phyloP scores from a whole-genome alignment of 108 stramenopile genomes.

The Poteriospumella lacustris region DNA sequence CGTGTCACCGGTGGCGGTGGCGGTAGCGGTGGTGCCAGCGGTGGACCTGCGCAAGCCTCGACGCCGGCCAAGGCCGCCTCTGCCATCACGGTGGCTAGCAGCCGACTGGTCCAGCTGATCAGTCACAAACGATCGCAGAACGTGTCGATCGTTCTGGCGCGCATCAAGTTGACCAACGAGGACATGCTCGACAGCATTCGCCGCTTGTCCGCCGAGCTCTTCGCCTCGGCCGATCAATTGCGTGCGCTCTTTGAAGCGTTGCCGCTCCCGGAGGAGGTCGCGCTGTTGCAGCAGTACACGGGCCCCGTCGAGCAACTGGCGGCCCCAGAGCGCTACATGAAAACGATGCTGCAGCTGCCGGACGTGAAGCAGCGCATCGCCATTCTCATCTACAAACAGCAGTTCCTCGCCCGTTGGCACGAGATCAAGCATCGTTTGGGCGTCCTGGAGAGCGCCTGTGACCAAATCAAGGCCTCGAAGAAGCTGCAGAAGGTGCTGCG shows the following conservation, averaged over 20 bases:
- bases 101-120: not conserved
- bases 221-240: not conserved
- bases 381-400: not conserved
- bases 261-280: not conserved
- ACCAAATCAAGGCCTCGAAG: not conserved
- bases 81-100: too few species aligned
- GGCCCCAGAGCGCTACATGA: not conserved
- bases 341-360: not conserved
- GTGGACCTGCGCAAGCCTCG: too few species aligned
- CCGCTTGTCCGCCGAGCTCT: not conserved
- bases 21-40: too few species aligned
- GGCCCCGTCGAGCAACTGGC: not conserved
- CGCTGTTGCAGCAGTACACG: not conserved
- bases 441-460: not conserved
- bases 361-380: not conserved
- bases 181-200: not conserved
- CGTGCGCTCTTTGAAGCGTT: not conserved
- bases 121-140: not conserved
- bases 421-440: not conserved
- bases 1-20: not conserved
- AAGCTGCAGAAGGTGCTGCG: not conserved
- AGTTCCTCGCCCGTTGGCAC: not conserved
- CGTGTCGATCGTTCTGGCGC: not conserved
- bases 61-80: too few species aligned
- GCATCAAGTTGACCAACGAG: not conserved